These are phyloP conservation scores for Leucocoprinus leucothites DNA, from an alignment of 768 basidiomycete species.

Conservation along the genomic window DNA sequence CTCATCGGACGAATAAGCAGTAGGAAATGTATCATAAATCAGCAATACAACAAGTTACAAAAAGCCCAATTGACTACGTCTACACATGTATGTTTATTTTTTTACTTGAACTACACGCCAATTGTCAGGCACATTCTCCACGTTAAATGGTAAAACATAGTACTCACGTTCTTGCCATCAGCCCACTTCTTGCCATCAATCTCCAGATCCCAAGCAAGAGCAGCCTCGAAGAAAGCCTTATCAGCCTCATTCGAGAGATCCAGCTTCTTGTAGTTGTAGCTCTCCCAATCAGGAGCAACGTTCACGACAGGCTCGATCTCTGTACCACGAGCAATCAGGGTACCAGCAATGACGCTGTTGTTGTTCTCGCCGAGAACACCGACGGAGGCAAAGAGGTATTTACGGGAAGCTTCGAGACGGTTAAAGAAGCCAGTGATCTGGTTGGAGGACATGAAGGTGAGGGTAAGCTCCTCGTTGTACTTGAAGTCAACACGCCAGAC, in stretches of 20 bases:
- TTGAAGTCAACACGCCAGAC: conserved; percentile 94
- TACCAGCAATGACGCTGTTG: conserved; percentile 80
- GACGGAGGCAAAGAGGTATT: conserved; percentile 92
- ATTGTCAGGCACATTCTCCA: too few relatives aligned
- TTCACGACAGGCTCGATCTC: conserved; percentile 68
- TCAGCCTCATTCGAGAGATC: conserved; percentile 71
- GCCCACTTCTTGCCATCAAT: conserved; percentile 87
- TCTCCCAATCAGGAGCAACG: conserved; percentile 90
- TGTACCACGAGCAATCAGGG: conserved; percentile 78
- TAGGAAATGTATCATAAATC: too few relatives aligned
- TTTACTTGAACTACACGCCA: neutral
- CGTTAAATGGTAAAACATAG: neutral
- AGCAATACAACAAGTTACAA: too few relatives aligned
- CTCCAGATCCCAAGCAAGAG: conserved; percentile 91
- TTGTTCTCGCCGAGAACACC: conserved; percentile 85
- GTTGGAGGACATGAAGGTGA: conserved; percentile 93
- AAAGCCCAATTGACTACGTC: too few relatives aligned
- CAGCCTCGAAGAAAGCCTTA: conserved; percentile 89
- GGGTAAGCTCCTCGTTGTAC: conserved; percentile 91
- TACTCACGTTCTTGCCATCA: conserved; percentile 85
- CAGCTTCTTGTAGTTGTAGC: conserved; percentile 76
- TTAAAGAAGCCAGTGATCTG: conserved; percentile 96
- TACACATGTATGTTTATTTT: neutral
- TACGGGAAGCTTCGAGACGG: conserved; percentile 94
- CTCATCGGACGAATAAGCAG: too few relatives aligned